phyloP scores from a whole-genome alignment of 306 rosid genomes.

The Ceratonia siliqua region DNA sequence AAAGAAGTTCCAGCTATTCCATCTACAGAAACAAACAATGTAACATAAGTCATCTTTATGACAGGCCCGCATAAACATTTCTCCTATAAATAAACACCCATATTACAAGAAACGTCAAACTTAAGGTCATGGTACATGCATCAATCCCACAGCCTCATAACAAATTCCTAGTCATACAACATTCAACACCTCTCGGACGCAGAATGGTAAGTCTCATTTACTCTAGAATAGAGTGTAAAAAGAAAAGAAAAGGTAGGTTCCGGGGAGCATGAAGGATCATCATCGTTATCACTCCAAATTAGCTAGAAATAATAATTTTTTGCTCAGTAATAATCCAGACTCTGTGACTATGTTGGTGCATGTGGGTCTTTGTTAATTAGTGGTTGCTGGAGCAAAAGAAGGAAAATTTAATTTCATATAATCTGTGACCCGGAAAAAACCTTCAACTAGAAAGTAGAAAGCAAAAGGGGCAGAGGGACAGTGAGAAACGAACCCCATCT shows the following conservation, averaged over 20 bases:
- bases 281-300: background rate
- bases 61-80: background rate
- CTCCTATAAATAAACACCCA: background rate
- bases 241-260: background rate
- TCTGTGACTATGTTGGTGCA: background rate
- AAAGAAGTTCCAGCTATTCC: slow-evolving; percentile 99
- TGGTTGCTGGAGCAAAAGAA: background rate
- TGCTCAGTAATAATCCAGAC: background rate
- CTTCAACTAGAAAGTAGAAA: background rate
- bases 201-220: background rate
- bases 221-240: background rate
- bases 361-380: background rate
- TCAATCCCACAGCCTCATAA: background rate
- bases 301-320: background rate
- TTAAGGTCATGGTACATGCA: background rate
- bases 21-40: slow-evolving; percentile 49
- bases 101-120: background rate
- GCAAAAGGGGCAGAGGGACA: background rate
- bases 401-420: background rate
- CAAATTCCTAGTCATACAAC: slow-evolving; percentile 8
- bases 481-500: slow-evolving; percentile 75
- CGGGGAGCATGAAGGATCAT: background rate
- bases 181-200: background rate
- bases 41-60: background rate
- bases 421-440: background rate